Conservation (phyloP, 306 rosid genomes). For the Senna tora region DNA sequence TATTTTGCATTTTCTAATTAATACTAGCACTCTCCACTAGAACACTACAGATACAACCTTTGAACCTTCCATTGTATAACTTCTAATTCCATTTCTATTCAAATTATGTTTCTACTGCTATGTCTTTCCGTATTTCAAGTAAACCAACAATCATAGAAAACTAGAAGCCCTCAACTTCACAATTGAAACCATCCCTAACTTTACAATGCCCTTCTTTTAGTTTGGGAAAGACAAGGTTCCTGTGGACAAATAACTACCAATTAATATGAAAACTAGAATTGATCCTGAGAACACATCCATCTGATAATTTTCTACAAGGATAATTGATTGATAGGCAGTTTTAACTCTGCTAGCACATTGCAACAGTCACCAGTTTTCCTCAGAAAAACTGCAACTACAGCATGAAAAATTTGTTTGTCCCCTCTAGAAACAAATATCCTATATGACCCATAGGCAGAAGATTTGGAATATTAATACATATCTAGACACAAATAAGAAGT, state of each 20-base stretch:
- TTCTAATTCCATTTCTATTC: not conserved
- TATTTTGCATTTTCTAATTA: not conserved
- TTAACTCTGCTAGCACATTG: not conserved
- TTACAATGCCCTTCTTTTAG: not conserved
- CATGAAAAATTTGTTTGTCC: not conserved
- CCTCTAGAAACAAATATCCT: conserved; percentile 16
- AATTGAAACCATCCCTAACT: not conserved
- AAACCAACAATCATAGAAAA: not conserved
- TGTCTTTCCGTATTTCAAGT: not conserved
- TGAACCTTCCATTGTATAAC: not conserved
- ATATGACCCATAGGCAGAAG: conserved; percentile 5
- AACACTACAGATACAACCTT: not conserved
- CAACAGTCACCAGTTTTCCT: not conserved
- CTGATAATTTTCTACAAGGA: not conserved
- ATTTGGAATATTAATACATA: conserved; percentile 7
- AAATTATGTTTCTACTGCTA: not conserved
- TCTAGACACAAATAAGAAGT: conserved; percentile 15
- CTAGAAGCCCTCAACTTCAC: not conserved
- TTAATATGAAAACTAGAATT: not conserved
- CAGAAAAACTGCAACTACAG: not conserved
- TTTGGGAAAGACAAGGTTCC: not conserved
- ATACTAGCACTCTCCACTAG: not conserved
- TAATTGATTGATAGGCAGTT: not conserved
- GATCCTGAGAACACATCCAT: not conserved
- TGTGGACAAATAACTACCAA: not conserved